Conservation (phyloP, 768 basidiomycete species). For the Suillus subalutaceus region DNA sequence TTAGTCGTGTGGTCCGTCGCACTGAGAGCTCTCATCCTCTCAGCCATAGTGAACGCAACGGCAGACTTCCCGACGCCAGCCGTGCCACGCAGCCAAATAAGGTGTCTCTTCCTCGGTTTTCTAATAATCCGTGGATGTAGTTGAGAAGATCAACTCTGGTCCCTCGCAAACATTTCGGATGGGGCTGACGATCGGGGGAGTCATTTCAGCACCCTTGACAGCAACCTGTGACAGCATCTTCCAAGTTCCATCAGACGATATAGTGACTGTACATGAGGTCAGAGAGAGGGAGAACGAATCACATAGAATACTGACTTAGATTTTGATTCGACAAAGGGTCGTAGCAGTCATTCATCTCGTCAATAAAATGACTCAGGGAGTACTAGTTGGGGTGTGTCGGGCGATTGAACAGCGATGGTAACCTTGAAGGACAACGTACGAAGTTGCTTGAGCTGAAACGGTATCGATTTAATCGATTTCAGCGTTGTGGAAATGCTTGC, state of each 20-base stretch:
- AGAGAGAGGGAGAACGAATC: background rate
- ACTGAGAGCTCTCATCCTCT: background rate
- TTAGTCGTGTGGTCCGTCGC: rapidly evolving
- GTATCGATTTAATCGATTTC: no score
- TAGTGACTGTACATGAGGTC: background rate
- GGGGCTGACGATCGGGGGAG: background rate
- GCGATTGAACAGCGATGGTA: no score
- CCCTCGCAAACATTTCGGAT: background rate
- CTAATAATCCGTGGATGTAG: background rate
- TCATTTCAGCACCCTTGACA: background rate
- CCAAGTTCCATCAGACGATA: background rate
- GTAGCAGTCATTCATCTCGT: background rate
- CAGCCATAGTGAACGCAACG: background rate
- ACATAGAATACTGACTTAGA: background rate
- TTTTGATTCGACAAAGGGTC: background rate
- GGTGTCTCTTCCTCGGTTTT: background rate
- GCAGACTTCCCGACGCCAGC: background rate
- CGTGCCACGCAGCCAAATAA: background rate
- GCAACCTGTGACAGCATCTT: no score
- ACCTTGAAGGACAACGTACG: no score
- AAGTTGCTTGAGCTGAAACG: no score
- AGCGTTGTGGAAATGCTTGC: no score
- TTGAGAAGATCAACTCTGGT: background rate
- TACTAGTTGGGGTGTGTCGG: background rate
- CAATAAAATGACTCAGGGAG: no score